phyloP scores from a whole-genome alignment of 192 early-diverging fungal species.

The Gonapodya prolifera region DNA sequence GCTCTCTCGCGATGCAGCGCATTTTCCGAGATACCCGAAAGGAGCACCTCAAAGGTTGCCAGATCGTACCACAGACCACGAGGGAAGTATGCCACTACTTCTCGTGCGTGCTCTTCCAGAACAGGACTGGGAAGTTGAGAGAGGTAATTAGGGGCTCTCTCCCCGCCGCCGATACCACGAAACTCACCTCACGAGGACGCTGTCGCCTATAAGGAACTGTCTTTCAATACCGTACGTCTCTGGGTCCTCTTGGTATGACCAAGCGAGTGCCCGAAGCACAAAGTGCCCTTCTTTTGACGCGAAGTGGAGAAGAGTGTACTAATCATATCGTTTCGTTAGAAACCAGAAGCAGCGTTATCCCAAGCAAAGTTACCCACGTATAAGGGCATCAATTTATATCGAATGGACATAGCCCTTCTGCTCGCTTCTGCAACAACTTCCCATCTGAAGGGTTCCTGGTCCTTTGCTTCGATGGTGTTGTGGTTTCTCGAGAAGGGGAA shows the following conservation, averaged over 20 bases:
- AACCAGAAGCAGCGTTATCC: no score
- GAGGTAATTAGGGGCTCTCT: no score
- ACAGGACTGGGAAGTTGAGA: no score
- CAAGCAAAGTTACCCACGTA: no score
- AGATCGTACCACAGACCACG: slow-evolving; percentile 50
- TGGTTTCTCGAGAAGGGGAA: slow-evolving; percentile 55
- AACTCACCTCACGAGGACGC: slow-evolving; percentile 40
- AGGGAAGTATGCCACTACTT: slow-evolving; percentile 50
- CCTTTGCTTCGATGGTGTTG: slow-evolving; percentile 26
- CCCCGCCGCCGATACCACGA: no score
- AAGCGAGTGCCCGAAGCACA: slow-evolving; percentile 39
- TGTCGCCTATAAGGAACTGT: slow-evolving; percentile 45
- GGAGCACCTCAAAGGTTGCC: slow-evolving; percentile 20
- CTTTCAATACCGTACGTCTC: slow-evolving; percentile 28
- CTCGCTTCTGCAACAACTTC: slow-evolving; percentile 34
- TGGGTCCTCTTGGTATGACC: slow-evolving; percentile 26
- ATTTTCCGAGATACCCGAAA: slow-evolving; percentile 8
- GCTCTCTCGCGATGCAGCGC: no score
- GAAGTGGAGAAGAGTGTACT: slow-evolving; percentile 37
- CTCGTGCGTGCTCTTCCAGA: slow-evolving; percentile 23
- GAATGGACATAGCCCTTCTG: slow-evolving; percentile 31
- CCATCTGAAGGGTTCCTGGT: slow-evolving; percentile 54
- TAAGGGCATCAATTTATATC: slow-evolving; percentile 49
- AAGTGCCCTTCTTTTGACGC: slow-evolving; percentile 36
- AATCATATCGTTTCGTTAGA: no score